phyloP scores from a whole-genome alignment of 75 land plant species.

The Sequoia sempervirens region DNA sequence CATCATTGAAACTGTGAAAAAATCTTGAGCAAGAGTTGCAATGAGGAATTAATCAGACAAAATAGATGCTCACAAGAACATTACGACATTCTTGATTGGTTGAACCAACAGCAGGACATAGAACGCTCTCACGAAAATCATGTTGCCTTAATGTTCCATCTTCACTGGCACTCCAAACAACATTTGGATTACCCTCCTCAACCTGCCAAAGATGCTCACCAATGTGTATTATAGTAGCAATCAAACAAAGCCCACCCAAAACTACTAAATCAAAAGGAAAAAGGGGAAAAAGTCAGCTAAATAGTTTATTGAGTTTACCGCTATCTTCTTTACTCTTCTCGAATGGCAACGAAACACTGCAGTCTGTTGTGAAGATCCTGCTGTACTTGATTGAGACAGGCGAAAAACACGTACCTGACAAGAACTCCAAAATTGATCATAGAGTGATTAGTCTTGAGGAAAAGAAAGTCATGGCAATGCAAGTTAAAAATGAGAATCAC shows the following conservation, averaged over 20 bases:
- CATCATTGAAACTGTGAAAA: background rate
- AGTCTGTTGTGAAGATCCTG: slow-evolving; percentile 41
- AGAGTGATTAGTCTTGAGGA: background rate
- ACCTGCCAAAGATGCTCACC: slow-evolving; percentile 46
- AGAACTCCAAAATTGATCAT: slow-evolving; percentile 5
- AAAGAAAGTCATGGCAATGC: background rate
- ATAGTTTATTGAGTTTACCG: slow-evolving; percentile 44
- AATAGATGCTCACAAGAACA: slow-evolving; percentile 69
- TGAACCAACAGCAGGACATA: slow-evolving; percentile 81
- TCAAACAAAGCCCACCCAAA: background rate
- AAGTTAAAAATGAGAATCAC: background rate
- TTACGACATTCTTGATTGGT: slow-evolving; percentile 90
- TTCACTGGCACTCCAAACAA: slow-evolving; percentile 99
- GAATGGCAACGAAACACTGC: slow-evolving; percentile 91
- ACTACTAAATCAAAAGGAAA: background rate
- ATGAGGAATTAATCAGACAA: background rate
- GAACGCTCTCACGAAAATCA: slow-evolving; percentile 79
- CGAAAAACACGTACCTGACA: slow-evolving; percentile 85
- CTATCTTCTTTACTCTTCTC: slow-evolving; percentile 89
- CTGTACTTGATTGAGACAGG: slow-evolving; percentile 51
- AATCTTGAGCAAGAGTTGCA: background rate
- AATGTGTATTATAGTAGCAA: background rate
- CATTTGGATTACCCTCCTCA: slow-evolving; percentile 96
- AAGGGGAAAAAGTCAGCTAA: background rate
- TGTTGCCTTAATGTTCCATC: slow-evolving; percentile 99